Evolutionary conservation across 2,329 filamentous ascomycete genomes (phyloP), one percentile per base, ranked within the genome.

Genomic region (Hypomyces rosellus): DNA sequence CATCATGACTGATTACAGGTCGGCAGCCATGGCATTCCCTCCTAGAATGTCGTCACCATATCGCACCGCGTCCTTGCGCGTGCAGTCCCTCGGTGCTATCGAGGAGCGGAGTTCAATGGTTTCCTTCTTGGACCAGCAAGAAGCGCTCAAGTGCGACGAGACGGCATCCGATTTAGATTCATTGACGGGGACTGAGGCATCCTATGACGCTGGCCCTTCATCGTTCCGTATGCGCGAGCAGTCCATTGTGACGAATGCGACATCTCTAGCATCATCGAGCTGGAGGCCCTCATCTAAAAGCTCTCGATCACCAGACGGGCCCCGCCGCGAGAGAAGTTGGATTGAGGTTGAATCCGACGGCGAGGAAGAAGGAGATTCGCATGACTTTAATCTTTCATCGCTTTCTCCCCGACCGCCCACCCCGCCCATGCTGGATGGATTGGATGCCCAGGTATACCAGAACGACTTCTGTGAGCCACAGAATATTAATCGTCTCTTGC

Each of bases 331-430:
- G 16, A 58, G 63, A 41, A 71, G 67, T 45, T 72, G 69, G 69
- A 66, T 71, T 6, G 68, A 69, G 15, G 54, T 57, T 13, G 67
- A 70, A 34, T 68, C 67, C 2, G 68, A 70, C 39, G 56, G 59
- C 2, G 66, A 66, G 8, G 59, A 61, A 8, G 48, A 56, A 36
- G 54, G 50, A 1, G 41, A 55, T n/a, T 50, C 57, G 4, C 40
- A 41, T 11, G 55, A 58, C 45, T 33, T 51, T 34, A 36, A 37
- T 30, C n/a, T 41, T 20, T 18, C 13, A 16, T 36, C 49, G 34
- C 54, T 65, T 12, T 64, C 64, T 11, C 65, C 66, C 2, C 54
- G 67, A 45, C 65, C 66, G 12, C 62, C 57, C 11, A 65, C 64
- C 16, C 65, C 61, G 2, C 51, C 57, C 12, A 57, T 52, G 13